Evolutionary conservation across 352 stramenopile genomes (phyloP), one percentile per base, ranked within the genome.

Genomic region (Blastocystis sp.): DNA sequence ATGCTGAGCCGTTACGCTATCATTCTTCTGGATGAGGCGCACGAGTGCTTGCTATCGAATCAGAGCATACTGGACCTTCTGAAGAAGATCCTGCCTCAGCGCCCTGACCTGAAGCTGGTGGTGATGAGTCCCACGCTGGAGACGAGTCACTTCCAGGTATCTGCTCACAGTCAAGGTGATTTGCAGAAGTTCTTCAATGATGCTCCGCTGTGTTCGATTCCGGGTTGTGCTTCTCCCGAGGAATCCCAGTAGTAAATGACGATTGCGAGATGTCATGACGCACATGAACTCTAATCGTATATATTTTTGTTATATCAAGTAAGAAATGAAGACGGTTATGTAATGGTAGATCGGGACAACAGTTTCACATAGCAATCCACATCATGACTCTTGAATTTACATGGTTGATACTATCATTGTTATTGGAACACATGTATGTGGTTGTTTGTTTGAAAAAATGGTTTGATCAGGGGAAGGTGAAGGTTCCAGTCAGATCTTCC

Each of bases 121-220:
- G 94, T 99, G 65, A 98, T 98, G 94, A 96, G 90, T 90, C 96
- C 96, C 3, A 99, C 96, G 29, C 88, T 99, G n/a, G 96, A 99
- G 88, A 96, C 96, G n/a, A 90, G 94, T 87, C 98, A 97, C 88
- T 97, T 97, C 87, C 92, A 94, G 86, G 61, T 72, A 72, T 63
- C 18, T 42, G 11, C 32, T 3, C 1, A 2, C 32, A 42, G 4
- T 63, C 21, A 72, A 24, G 32, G 36, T 54, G 36, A 72, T 21
- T 18, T 72, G 87, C 89, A 91, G 75, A 88, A 90, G 24, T 98
- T 97, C 88, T 98, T 98, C 89, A 91, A 97, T 87, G 89, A 91
- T 48, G 95, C 94, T 18, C 96, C 95, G 21, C 87, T 98, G 0
- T 84, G 94, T 48, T 92, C 93, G 81, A 96, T 99, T 32, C 96